Base-by-base conservation (phyloP, 257 asterid genomes). In the Lantana camara region DNA sequence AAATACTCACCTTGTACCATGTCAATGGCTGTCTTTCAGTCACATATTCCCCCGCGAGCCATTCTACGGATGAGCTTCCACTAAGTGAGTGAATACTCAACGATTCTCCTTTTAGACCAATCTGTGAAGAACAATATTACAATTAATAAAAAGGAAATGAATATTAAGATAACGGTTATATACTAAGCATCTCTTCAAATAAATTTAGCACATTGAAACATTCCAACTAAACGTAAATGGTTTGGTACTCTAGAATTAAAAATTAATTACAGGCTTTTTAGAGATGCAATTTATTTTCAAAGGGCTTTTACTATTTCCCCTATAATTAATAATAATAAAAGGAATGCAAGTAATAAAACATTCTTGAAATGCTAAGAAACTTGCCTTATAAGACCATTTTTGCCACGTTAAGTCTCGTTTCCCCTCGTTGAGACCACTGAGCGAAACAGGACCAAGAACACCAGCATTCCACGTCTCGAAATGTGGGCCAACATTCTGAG, bases 391-490 rank as follows among this genome's bases (percentile, higher is more conserved):
- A 42, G 96, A 78, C 99, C 99, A 94, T 67, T 91, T 88, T 79
- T 94, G 98, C 99, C 99, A 94, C 45, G 98, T 82, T 73, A 94
- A 83, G 75, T 88, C 99, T 72, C 96, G 65, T 61, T 78, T 88
- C 53, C 99, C 97, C 73, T 86, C 96, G 20, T 85, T 84, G 40
- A 94, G 99, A 61, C 99, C 99, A 60, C 76, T 68, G 30, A 94
- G 96, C 24, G 96, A 76, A 78, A 94, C 96, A 0, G 99, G 99
- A 19, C 99, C 99, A 64, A 94, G 99, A 79, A 94, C 58, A 49
- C 99, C 99, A 29, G 99, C 93, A 77, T 85, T 91, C 98, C 99
- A 94, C 22, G 99, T 91, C 65, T 94, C 99, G 40, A 84, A 94
- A 81, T 88, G 99, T 2, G 99, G 97, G 27, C 99, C 99, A 7